A percentile compares a stretch with the other conserved stretches of the same genome.
Conservation (phyloP, 106 monocot species). For the Ottelia alismoides region DNA sequence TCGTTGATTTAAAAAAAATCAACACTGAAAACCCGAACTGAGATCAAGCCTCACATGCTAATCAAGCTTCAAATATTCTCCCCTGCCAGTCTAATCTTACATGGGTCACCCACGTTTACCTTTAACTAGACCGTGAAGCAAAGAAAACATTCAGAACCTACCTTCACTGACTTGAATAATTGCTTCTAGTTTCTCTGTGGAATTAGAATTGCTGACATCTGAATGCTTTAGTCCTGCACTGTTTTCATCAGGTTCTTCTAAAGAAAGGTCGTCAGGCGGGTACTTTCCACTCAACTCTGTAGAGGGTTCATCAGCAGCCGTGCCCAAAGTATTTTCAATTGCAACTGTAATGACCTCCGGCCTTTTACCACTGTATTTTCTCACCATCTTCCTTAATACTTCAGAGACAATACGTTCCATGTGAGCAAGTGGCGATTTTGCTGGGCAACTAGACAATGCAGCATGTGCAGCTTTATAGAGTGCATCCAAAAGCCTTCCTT, state of each 20-base stretch:
- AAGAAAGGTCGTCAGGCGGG: slow-evolving; percentile 14
- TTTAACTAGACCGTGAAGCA: background rate
- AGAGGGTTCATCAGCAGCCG: slow-evolving; percentile 38
- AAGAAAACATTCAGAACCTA: slow-evolving; percentile 6
- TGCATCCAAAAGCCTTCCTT: slow-evolving; percentile 87
- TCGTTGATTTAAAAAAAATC: too few relatives aligned
- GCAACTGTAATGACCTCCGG: slow-evolving; percentile 95
- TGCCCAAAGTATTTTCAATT: slow-evolving; percentile 55
- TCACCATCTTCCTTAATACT: slow-evolving; percentile 77
- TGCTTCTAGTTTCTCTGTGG: slow-evolving; percentile 4
- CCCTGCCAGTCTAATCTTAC: too few relatives aligned
- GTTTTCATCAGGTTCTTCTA: slow-evolving; percentile 6
- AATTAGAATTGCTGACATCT: slow-evolving; percentile 12
- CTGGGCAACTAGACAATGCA: slow-evolving; percentile 83
- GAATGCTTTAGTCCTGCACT: slow-evolving; percentile 11
- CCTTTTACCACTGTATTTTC: slow-evolving; percentile 86
- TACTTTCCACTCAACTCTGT: slow-evolving; percentile 45
- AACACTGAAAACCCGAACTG: too few relatives aligned
- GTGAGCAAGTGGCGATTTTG: slow-evolving; percentile 76
- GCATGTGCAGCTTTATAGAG: slow-evolving; percentile 95
- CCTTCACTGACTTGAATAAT: slow-evolving; percentile 19
- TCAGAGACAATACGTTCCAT: slow-evolving; percentile 93
- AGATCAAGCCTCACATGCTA: too few relatives aligned
- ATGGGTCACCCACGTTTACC: too few relatives aligned
- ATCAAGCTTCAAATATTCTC: too few relatives aligned